Base-by-base conservation (phyloP, 1,139 yeast species). In the Yamadazyma trypodendri region DNA sequence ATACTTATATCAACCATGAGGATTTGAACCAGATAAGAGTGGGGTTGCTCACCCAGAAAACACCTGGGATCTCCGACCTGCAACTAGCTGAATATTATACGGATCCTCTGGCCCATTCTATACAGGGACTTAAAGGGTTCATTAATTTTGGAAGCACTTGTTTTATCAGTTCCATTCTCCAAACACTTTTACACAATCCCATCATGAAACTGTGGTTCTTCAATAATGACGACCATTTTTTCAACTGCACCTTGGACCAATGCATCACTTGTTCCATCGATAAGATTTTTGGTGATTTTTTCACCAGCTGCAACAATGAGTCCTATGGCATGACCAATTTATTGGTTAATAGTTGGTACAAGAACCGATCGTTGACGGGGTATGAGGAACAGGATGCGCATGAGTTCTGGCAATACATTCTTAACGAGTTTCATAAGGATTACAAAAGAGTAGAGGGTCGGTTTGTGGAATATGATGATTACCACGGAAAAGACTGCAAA, bases 371-470 rank as follows among this genome's bases (percentile, higher is more conserved):
- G 18, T 74, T 92, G 41, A 95, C 97, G 0, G 98, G 98, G 1
- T 89, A 89, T 48, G 85, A 92, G 34, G 97, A 92, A 61, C 98
- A 92, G 61, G 98, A 92, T 59, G 97, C 98, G 0, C 98, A 92
- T 61, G 98, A 92, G 59, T 92, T 90, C 60, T 82, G 95, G 83
- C 97, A 92, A 56, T 89, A 90, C 57, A 56, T 90, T 22, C 68
- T 90, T 32, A 86, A 90, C 57, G 95, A 88, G 59, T 64, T 92
- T 39, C 98, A 92, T 60, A 45, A 41, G 37, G 86, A 72, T 47
- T 50, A 58, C 52, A 60, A 61, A 49, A 58, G 63, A 38, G 52
- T 39, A 2, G 37, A 32, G 16, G 36, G 34, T 4, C 27, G 13
- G 16, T 16, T 28, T 17, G 18, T 11, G 7, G 37, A 38, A 9